These are phyloP conservation scores for Botrytis fragariae DNA, from an alignment of 2,329 filamentous ascomycete species.

Conservation along the genomic window DNA sequence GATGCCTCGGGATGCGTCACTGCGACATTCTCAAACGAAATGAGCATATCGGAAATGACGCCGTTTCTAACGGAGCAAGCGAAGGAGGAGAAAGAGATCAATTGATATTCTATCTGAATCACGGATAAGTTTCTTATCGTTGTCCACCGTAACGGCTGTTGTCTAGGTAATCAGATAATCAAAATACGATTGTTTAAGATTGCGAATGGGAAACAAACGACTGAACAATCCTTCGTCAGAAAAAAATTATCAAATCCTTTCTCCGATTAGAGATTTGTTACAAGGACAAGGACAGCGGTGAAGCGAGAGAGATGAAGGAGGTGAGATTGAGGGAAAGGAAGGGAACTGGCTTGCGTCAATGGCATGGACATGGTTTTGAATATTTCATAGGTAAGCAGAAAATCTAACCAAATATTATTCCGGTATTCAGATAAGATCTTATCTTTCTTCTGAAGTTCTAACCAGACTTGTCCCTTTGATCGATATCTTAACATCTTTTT, in stretches of 20 bases:
- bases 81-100: neutral
- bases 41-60: slow-evolving; percentile 3
- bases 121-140: neutral
- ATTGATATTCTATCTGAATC: neutral
- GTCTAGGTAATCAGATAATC: neutral
- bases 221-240: neutral
- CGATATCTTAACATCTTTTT: neutral
- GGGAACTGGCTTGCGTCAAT: neutral
- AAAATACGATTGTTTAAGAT: neutral
- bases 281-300: slow-evolving; percentile 8
- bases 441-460: neutral
- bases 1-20: slow-evolving; percentile 5
- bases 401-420: neutral
- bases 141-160: neutral
- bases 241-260: slow-evolving; percentile 8
- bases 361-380: slow-evolving; percentile 3
- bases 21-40: neutral
- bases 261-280: neutral
- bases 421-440: slow-evolving; percentile 6
- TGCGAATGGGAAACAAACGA: neutral
- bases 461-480: neutral
- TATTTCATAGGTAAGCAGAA: neutral
- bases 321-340: neutral
- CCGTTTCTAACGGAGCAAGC: neutral
- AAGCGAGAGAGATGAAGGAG: slow-evolving; percentile 7